Evolutionary conservation across 768 basidiomycete species (phyloP), one percentile per base, ranked within the genome.

Genomic region (Mycena haematopus): DNA sequence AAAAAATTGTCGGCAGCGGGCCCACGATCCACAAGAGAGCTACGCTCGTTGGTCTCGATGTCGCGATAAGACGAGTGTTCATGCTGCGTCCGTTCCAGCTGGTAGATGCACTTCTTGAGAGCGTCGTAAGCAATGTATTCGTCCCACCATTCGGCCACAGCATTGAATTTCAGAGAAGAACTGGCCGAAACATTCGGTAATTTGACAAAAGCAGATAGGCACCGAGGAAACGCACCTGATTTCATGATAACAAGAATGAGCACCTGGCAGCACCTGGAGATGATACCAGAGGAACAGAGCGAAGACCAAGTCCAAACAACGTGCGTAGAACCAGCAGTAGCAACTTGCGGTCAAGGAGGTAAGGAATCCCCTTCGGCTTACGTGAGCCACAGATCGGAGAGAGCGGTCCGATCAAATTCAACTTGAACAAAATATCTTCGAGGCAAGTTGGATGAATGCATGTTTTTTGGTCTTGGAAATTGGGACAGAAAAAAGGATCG

Each of bases 111-210:
- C 66, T 91, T 91, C 77, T 95, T 95, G 68, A 95, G 80, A 6
- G 84, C 79, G 73, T 92, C 93, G 71, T 96, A 96, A 88, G 90
- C 85, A 47, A 96, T 92, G 72, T 96, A 96, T 52, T 94, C 89
- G 64, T 93, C 91, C 89, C 90, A 92, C 93, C 93, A 95, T 53
- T 96, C 93, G 0, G 93, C 81, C 25, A 95, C 90, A 3, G 93
- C 91, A 68, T 96, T 96, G 77, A 95, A 95, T 74, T 93, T 92
- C 70, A 95, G 83, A 10, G 92, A 91, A 33, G 91, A 91, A 69
- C 91, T 92, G 57, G 0, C 58, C 9, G 35, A 25, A 1, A 21
- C n/a, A 35, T 27, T 27, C 25, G 58, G 50, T 25, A 56, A 19
- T 29, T 31, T 62, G 36, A 52, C 33, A 29, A 15, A 42, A 36